Evolutionary conservation across 352 stramenopile genomes (phyloP).

Genomic region (Phytopythium cucurbitacearum): DNA sequence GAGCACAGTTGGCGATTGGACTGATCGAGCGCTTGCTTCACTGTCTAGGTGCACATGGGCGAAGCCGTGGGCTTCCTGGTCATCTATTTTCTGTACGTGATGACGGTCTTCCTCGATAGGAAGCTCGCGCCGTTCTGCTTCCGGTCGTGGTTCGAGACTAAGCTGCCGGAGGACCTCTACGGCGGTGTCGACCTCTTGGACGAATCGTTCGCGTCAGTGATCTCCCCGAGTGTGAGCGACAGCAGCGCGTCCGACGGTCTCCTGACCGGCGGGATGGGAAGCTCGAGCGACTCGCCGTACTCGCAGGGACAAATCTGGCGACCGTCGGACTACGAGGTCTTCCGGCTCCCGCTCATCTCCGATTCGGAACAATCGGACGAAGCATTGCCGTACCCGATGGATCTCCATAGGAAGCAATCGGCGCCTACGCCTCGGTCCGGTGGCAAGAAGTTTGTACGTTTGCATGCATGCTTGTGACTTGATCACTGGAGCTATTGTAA

Average conservation of each 20-base stretch:
- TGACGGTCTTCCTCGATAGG: slow-evolving; percentile 57
- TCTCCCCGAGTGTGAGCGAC: slow-evolving; percentile 11
- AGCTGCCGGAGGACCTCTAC: slow-evolving; percentile 12
- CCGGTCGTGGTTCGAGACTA: slow-evolving; percentile 10
- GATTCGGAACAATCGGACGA: slow-evolving; percentile 56
- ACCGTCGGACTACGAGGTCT: slow-evolving; percentile 26
- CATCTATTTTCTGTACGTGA: slow-evolving; percentile 64
- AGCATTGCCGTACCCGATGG: slow-evolving; percentile 25
- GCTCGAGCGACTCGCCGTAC: background rate
- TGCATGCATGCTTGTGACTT: too few relatives aligned
- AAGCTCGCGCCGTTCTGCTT: slow-evolving; percentile 28
- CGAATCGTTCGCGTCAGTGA: slow-evolving; percentile 17
- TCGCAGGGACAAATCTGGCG: slow-evolving; percentile 8
- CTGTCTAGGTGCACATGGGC: slow-evolving; percentile 36
- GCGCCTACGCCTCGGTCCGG: slow-evolving; percentile 49
- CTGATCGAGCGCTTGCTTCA: background rate
- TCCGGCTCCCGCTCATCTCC: slow-evolving; percentile 27
- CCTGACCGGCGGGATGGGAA: background rate
- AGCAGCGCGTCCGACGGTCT: slow-evolving; percentile 18
- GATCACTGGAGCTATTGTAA: background rate
- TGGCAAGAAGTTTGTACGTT: slow-evolving; percentile 7
- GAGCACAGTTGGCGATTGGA: background rate
- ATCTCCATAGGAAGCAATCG: slow-evolving; percentile 49
- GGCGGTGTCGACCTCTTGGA: slow-evolving; percentile 25
- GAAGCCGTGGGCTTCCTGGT: slow-evolving; percentile 68